Conservation (phyloP, 805 yeast species). For the Teunomyces funiuensis region DNA sequence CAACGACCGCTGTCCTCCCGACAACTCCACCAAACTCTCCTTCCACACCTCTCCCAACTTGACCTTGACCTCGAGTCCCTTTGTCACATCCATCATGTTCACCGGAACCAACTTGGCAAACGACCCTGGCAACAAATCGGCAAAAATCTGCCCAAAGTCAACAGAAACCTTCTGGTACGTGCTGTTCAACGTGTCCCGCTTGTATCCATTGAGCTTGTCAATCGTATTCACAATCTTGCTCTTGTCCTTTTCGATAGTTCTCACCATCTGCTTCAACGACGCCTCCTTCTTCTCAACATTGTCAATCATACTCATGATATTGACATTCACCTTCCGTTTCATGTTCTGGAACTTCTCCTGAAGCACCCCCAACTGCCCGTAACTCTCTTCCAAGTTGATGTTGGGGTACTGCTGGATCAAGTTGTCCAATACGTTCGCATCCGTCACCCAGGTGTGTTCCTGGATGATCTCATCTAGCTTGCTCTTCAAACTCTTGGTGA, state of each 20-base stretch:
- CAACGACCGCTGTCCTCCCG: constrained; percentile 96
- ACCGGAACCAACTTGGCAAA: constrained; percentile 85
- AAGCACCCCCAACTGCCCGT: constrained; percentile 55
- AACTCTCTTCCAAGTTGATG: constrained; percentile 61
- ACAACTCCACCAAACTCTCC: constrained; percentile 87
- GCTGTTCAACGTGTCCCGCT: constrained; percentile 73
- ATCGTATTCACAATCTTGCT: constrained; percentile 87
- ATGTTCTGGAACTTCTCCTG: constrained; percentile 61
- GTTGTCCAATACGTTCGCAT: constrained; percentile 54
- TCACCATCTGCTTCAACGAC: constrained; percentile 74
- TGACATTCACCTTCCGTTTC: constrained; percentile 79
- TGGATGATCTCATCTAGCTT: constrained; percentile 47
- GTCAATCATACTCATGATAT: constrained; percentile 89
- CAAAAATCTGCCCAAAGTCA: constrained; percentile 89
- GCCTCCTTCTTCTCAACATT: constrained; percentile 85
- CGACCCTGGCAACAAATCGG: constrained; percentile 84
- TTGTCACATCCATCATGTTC: constrained; percentile 77
- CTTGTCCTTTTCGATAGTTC: constrained; percentile 86
- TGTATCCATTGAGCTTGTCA: constrained; percentile 77
- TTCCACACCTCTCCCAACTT: constrained; percentile 93
- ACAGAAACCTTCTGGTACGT: constrained; percentile 85
- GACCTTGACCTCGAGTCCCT: constrained; percentile 89
- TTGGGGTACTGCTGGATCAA: constrained; percentile 63
- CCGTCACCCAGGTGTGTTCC: constrained; percentile 73
- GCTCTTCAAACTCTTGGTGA: constrained; percentile 33